Base-by-base conservation (phyloP, 2,329 filamentous ascomycete genomes). In the Arachnomyces sp. region DNA sequence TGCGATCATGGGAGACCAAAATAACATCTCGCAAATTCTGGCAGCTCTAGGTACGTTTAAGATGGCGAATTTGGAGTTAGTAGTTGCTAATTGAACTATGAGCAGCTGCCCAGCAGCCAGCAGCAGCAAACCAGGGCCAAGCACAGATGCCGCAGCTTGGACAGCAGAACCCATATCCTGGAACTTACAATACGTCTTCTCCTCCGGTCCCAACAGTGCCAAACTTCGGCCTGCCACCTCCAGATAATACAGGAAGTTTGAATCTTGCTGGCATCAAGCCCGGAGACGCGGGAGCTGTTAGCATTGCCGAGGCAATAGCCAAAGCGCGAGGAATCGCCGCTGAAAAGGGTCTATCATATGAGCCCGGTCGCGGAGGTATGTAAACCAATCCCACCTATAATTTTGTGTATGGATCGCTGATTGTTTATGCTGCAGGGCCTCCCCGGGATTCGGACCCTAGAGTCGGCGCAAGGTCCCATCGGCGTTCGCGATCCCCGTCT, bases 311-410 rank as follows among this genome's bases (percentile, higher is more conserved):
- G 60, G 84, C 86, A 36, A 81, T 94, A 52, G 84, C 87, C 30
- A 86, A 88, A 59, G 87, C 86, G 34, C 84, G 84, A 59, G 83
- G 81, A 31, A 85, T 84, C 60, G 85, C 87, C 31, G 79, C 83
- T 20, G 82, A 90, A 59, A 84, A 86, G 57, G 85, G 84, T 45
- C 70, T 87, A 36, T 51, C 61, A 15, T 71, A 70, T 45, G 70
- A 69, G 47, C 65, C 65, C 32, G 60, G 63, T 42, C 58, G 63
- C 50, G 54, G 55, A 52, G 48, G 57, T 57, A 50, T 34, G 47
- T 37, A 18, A 15, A 29, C 18, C 11, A 14, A 20, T 2, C 28
- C n/a, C 15, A 32, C 11, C 5, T 7, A 12, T 32, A n/a, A 15
- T n/a, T 32, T 30, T 30, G 29, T 20, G 14, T 20, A n/a, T 12